These are phyloP conservation scores for Endothia cerciana DNA, from an alignment of 2,329 filamentous ascomycete species.

Conservation along the genomic window DNA sequence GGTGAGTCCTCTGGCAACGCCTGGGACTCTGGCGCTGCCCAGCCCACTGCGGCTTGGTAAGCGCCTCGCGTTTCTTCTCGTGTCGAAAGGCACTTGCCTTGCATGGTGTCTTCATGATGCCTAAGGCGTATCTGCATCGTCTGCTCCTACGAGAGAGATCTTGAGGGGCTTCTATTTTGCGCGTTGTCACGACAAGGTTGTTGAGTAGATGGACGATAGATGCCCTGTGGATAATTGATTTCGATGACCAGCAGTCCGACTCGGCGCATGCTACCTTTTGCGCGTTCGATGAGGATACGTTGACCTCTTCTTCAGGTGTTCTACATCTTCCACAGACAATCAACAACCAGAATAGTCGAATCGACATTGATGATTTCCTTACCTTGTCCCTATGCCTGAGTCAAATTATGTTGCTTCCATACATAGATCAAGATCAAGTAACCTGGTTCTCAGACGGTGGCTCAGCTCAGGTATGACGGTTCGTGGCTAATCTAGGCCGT, in stretches of 20 bases:
- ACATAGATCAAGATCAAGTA: neutral
- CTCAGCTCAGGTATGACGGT: neutral
- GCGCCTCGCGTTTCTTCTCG: constrained; percentile 4
- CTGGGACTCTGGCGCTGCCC: neutral
- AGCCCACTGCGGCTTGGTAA: neutral
- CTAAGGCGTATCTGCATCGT: neutral
- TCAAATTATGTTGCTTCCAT: neutral
- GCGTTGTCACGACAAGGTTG: constrained; percentile 9
- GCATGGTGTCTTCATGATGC: neutral
- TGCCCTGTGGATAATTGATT: constrained; percentile 6
- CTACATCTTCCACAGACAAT: constrained; percentile 19
- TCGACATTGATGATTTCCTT: neutral
- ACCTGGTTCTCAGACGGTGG: neutral
- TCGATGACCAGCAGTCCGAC: constrained; percentile 15
- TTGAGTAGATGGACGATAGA: constrained; percentile 22
- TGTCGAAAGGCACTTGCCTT: constrained; percentile 7
- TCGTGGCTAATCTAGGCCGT: neutral
- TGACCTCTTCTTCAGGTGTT: constrained; percentile 22
- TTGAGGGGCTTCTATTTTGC: neutral
- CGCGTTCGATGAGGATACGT: constrained; percentile 14
- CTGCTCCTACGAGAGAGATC: neutral
- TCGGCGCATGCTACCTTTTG: constrained; percentile 14
- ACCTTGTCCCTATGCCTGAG: neutral
- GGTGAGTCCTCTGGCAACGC: constrained; percentile 3
- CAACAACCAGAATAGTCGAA: constrained; percentile 16